These are phyloP conservation scores for Steccherinum ochraceum DNA, from an alignment of 768 basidiomycete species.

Conservation along the genomic window DNA sequence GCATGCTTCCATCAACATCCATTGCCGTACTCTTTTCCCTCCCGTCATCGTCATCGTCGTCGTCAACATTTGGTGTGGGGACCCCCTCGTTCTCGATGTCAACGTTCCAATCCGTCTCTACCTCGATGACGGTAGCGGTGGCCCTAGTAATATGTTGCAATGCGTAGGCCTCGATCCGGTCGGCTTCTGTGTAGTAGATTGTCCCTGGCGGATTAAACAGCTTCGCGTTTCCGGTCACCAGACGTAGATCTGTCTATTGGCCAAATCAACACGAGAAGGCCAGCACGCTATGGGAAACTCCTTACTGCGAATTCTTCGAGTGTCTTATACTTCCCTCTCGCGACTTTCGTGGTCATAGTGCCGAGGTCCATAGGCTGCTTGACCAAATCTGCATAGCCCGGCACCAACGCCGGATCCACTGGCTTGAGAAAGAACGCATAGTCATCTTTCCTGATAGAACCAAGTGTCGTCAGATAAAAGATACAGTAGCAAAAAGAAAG, in stretches of 20 bases:
- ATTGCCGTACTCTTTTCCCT: slow-evolving; percentile 21
- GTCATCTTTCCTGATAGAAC: slow-evolving; percentile 63
- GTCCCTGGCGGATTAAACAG: slow-evolving; percentile 69
- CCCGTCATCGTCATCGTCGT: slow-evolving; percentile 39
- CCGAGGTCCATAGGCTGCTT: slow-evolving; percentile 91
- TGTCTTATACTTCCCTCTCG: slow-evolving; percentile 68
- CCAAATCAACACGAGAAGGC: slow-evolving; percentile 2
- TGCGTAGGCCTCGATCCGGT: slow-evolving; percentile 62
- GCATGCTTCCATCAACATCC: slow-evolving; percentile 36
- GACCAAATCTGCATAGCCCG: slow-evolving; percentile 62
- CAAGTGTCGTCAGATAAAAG: slow-evolving; percentile 3
- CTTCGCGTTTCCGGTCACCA: slow-evolving; percentile 72
- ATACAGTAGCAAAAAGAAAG: not conserved
- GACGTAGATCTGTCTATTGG: slow-evolving; percentile 56
- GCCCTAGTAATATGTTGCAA: slow-evolving; percentile 71
- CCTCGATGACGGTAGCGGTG: slow-evolving; percentile 68
- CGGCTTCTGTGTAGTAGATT: slow-evolving; percentile 71
- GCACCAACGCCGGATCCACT: slow-evolving; percentile 53
- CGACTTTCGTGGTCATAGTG: slow-evolving; percentile 77
- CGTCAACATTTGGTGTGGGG: slow-evolving; percentile 15
- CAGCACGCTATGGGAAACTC: not conserved
- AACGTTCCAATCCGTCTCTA: slow-evolving; percentile 81
- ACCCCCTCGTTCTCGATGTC: slow-evolving; percentile 52
- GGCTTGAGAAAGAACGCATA: slow-evolving; percentile 78
- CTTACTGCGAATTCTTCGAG: slow-evolving; percentile 75